phyloP scores from a whole-genome alignment of 306 rosid species.

The Vigna reflexopilosa region DNA sequence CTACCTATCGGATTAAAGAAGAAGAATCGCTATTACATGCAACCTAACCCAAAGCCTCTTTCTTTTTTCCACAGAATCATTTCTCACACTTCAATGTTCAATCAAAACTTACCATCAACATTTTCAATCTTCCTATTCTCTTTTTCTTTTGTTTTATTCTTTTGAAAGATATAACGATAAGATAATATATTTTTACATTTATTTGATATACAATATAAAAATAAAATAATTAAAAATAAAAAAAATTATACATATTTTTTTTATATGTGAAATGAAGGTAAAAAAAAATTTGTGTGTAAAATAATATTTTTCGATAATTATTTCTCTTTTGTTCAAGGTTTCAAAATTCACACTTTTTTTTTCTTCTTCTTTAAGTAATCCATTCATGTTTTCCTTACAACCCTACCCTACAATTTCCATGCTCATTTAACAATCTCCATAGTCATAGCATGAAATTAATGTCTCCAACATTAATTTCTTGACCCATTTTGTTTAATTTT shows the following conservation, averaged over 20 bases:
- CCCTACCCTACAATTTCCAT: not conserved
- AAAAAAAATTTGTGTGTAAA: too few relatives aligned
- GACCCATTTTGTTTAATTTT: not conserved
- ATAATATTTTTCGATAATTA: too few relatives aligned
- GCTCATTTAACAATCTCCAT: not conserved
- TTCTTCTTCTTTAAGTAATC: not conserved
- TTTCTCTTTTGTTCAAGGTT: too few relatives aligned
- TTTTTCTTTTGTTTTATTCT: too few relatives aligned
- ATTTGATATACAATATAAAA: too few relatives aligned
- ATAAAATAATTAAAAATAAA: too few relatives aligned
- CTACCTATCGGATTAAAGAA: not conserved
- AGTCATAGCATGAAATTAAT: slow-evolving; percentile 3
- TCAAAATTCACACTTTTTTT: not conserved
- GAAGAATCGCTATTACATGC: not conserved
- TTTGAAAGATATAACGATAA: too few relatives aligned
- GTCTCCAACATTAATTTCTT: not conserved
- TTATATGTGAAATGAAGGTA: too few relatives aligned
- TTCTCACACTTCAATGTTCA: not conserved
- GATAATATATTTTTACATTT: too few relatives aligned
- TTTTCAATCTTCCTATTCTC: not conserved
- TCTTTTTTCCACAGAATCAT: not conserved
- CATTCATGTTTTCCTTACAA: not conserved
- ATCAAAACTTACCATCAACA: not conserved
- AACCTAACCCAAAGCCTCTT: not conserved
- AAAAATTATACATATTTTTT: too few relatives aligned